phyloP scores from a whole-genome alignment of 2,329 filamentous ascomycete species.

The Botryotinia convoluta region DNA sequence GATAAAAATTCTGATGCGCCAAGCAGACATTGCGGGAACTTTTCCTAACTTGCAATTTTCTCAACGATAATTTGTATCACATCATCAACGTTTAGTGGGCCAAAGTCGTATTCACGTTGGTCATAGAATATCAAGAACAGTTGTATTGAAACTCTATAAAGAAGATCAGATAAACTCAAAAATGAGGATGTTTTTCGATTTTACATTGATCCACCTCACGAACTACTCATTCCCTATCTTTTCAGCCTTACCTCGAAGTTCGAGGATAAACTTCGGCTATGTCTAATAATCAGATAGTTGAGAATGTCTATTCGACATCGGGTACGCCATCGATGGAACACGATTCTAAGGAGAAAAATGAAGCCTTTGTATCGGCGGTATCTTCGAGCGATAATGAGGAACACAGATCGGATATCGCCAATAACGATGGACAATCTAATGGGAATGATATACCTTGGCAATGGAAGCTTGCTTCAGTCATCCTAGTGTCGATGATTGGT shows the following conservation, averaged over 20 bases:
- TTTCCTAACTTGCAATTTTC: neutral
- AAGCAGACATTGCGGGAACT: neutral
- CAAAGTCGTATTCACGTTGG: neutral
- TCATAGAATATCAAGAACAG: neutral
- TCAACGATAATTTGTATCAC: neutral
- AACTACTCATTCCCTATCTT: neutral
- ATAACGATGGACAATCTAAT: neutral
- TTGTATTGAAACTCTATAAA: slow-evolving; percentile 1
- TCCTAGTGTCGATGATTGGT: slow-evolving; percentile 53
- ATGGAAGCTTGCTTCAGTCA: slow-evolving; percentile 45
- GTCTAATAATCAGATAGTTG: neutral
- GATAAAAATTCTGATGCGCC: slow-evolving; percentile 14
- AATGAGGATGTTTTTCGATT: neutral
- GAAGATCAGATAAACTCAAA: neutral
- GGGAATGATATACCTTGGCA: slow-evolving; percentile 26
- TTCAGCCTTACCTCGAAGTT: neutral
- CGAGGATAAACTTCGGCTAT: neutral
- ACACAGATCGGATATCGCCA: neutral
- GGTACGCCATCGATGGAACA: neutral
- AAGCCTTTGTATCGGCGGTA: neutral
- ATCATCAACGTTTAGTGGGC: neutral
- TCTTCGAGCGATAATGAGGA: slow-evolving; percentile 3
- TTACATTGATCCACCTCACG: neutral
- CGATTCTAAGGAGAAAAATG: neutral
- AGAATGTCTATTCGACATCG: neutral